Evolutionary conservation across 1,284 basidiomycete genomes (phyloP), one percentile per base, ranked within the genome.

Genomic region (Trichosporon coremiiforme): DNA sequence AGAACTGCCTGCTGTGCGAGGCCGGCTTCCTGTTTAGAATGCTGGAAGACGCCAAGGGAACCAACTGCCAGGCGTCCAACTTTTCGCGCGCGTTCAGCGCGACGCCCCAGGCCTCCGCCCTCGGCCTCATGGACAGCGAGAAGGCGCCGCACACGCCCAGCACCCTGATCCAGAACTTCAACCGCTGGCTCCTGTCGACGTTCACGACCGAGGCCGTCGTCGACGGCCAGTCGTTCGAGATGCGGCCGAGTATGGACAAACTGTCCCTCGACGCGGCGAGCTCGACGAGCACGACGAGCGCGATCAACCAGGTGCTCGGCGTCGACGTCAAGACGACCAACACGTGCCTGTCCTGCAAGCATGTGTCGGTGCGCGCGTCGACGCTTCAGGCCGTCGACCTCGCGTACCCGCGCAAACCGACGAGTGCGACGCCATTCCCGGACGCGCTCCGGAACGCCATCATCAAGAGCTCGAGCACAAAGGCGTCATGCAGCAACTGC

Each of bases 31-130:
- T 97, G 41, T 91, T 91, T 74, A 88, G 94, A 41, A 99, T 98
- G 95, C 87, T 99, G 31, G 93, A 96, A 80, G 95, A 98, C 78
- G 97, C 96, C 0, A 87, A 87, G 65, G 97, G 96, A 0, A 93
- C 89, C 20, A 98, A 99, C 77, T 98, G 96, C 78, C 97, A 98
- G 81, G 90, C 95, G 5, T 94, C 91, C 80, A 99, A 99, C 83
- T 98, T 98, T 77, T 95, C 95, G 79, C 91, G 94, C 80, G 92
- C 95, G 0, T 92, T 98, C 64, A 91, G 92, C 17, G 89, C 90
- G 22, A 87, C 85, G 35, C 85, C 85, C 22, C 92, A 95, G 83
- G 90, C 91, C 17, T 90, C 91, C 70, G 90, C 92, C 9, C 89
- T 98, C 31, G 94, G 95, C 41, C 86, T 98, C 38, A 89, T 98